Conservation (phyloP, 1,139 yeast genomes). For the Candida frijolesensis region DNA sequence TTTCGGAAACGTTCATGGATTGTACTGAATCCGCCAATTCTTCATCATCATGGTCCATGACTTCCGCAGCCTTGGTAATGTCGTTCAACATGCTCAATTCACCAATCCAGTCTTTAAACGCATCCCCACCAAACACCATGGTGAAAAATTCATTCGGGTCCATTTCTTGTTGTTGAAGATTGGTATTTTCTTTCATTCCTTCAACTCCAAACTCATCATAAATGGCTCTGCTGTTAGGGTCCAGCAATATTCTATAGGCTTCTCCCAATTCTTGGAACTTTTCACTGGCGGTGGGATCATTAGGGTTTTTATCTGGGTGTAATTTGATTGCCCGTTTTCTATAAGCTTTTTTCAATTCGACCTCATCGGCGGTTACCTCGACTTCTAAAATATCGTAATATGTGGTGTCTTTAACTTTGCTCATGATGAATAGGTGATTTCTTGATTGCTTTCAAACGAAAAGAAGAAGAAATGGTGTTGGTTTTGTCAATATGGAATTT, state of each 20-base stretch:
- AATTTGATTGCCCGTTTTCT: slow-evolving; percentile 87
- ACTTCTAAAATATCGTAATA: slow-evolving; percentile 90
- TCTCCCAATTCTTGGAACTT: slow-evolving; percentile 85
- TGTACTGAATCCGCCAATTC: slow-evolving; percentile 4
- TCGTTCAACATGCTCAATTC: slow-evolving; percentile 87
- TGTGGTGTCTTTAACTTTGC: slow-evolving; percentile 87
- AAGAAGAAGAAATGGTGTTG: neutral
- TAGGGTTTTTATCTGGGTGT: slow-evolving; percentile 93
- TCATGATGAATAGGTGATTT: neutral
- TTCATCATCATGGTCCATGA: slow-evolving; percentile 35
- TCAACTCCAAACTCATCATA: slow-evolving; percentile 49
- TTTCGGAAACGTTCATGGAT: slow-evolving; percentile 5
- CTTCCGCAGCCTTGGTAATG: slow-evolving; percentile 69
- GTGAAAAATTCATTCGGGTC: slow-evolving; percentile 60
- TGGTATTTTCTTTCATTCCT: slow-evolving; percentile 36
- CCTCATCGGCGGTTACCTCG: slow-evolving; percentile 71
- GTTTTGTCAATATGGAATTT: neutral
- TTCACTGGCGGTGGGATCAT: slow-evolving; percentile 83
- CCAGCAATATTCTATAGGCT: slow-evolving; percentile 46
- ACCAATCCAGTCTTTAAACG: slow-evolving; percentile 72
- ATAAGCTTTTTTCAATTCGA: slow-evolving; percentile 92
- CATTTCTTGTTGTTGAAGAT: slow-evolving; percentile 28
- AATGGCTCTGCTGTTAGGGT: slow-evolving; percentile 36
- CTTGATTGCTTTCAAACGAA: no score
- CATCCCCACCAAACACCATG: slow-evolving; percentile 85